Conservation (phyloP, 1,284 basidiomycete species). For the Cutaneotrichosporon cyanovorans region DNA sequence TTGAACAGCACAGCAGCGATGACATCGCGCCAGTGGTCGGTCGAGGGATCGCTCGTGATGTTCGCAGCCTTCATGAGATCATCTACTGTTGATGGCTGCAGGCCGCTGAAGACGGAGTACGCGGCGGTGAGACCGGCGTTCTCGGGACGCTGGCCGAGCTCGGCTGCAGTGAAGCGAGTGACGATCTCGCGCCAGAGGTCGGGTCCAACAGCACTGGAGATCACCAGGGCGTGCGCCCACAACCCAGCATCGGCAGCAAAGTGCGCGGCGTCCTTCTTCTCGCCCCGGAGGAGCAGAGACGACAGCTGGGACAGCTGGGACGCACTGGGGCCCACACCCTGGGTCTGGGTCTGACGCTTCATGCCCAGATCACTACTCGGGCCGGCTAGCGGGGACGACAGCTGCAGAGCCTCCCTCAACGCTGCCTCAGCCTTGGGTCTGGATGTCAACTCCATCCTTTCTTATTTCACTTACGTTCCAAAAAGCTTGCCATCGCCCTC, state of each 20-base stretch:
- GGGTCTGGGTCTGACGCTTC: constrained; percentile 4
- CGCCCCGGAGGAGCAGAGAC: constrained; percentile 67
- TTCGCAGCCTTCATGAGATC: constrained; percentile 29
- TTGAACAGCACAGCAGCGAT: constrained; percentile 76
- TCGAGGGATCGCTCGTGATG: constrained; percentile 30
- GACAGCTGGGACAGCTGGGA: constrained; percentile 73
- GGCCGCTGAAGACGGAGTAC: constrained; percentile 77
- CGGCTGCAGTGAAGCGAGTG: constrained; percentile 72
- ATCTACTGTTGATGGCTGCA: constrained; percentile 22
- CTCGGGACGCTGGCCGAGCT: constrained; percentile 52
- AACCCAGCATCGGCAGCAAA: constrained; percentile 80
- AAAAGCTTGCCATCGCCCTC: constrained; percentile 76
- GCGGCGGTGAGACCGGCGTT: constrained; percentile 57
- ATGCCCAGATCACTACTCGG: constrained; percentile 23
- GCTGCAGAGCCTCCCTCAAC: constrained; percentile 58
- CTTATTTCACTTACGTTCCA: constrained; percentile 57
- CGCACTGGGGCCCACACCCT: constrained; percentile 45
- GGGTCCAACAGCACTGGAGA: constrained; percentile 86
- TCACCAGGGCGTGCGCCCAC: constrained; percentile 94
- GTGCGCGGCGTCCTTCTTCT: constrained; percentile 77
- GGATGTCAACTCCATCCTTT: not conserved
- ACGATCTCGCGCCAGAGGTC: constrained; percentile 90
- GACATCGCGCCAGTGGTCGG: constrained; percentile 72
- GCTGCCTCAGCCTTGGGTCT: constrained; percentile 65
- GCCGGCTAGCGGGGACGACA: constrained; percentile 32